Evolutionary conservation across 176 grass and related monocot genomes (phyloP), one percentile per base, ranked within the genome.

Genomic region (Areca catechu): DNA sequence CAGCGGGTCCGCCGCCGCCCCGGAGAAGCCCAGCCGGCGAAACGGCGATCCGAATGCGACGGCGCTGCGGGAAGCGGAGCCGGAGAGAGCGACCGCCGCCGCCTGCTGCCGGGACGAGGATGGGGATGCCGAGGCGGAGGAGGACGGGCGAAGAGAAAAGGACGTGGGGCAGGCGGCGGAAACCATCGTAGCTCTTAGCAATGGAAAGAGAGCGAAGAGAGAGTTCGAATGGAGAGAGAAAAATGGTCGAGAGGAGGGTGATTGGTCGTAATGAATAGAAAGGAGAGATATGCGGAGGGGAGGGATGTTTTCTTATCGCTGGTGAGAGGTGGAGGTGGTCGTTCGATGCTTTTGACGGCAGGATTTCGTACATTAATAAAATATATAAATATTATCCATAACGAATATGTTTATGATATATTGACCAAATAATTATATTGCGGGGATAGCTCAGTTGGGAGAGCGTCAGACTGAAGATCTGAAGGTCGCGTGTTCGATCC

Each of bases 381-480:
- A 27, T 27, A 27, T 27, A 27, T 24, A 24, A 3, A 24, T 24
- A 24, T 24, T 24, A 24, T 24, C 1, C 23, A 24, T 3, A 24
- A 24, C 23, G 3, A 1, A 24, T 24, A 3, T 3, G 23, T 24
- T 1, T 24, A 24, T 24, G 3, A 24, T 24, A 4, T 27, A 27
- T 27, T 27, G 5, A 27, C 3, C 0, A 28, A 28, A 28, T 3
- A 28, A 28, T 0, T 28, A 5, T 28, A 6, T 28, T 0, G 77
- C 80, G 74, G 77, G 83, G 89, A 84, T 94, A 94, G 89, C 80
- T 94, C 89, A 94, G 80, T 84, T 94, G 80, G 89, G 89, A 80
- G 72, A 95, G 68, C 73, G 83, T 83, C 79, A 88, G 83, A 91
- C 87, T 88, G 87, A 97, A 97, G 87, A 91, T 97, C 75, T 78